Percentiles rank a stretch among this genome's conserved stretches.
Conservation (phyloP, 345 rosid species). For the Cardamine chenopodiifolia region DNA sequence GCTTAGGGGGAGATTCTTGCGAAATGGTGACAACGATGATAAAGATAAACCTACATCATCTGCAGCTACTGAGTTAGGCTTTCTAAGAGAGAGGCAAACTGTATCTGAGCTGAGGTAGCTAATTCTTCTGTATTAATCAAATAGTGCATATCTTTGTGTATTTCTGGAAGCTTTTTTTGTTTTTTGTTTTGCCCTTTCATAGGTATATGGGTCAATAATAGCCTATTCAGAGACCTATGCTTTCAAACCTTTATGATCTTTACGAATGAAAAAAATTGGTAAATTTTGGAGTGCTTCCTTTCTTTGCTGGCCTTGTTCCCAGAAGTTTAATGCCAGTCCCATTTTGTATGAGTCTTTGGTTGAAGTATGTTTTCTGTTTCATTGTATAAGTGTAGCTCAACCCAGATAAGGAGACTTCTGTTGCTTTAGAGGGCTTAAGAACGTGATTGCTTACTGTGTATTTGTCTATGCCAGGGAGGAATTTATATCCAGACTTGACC, state of each 20-base stretch:
- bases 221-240: slow-evolving; percentile 1
- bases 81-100: slow-evolving; percentile 82
- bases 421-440: background rate
- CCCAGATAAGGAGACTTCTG: slow-evolving; percentile 1
- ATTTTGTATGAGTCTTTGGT: slow-evolving; percentile 1
- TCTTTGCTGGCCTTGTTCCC: slow-evolving; percentile 8
- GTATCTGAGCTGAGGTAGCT: slow-evolving; percentile 90
- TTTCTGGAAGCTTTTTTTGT: background rate
- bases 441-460: slow-evolving; percentile 17
- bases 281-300: background rate
- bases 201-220: background rate
- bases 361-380: slow-evolving; percentile 3
- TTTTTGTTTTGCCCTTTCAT: background rate
- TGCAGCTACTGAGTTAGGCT: slow-evolving; percentile 87
- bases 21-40: slow-evolving; percentile 63
- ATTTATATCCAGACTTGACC: slow-evolving; percentile 75
- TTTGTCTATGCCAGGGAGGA: slow-evolving; percentile 62
- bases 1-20: slow-evolving; percentile 92
- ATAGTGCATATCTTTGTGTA: slow-evolving; percentile 11
- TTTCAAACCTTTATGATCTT: slow-evolving; percentile 3
- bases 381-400: background rate
- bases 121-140: background rate
- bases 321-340: background rate
- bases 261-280: background rate
- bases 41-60: slow-evolving; percentile 59